Evolutionary conservation across 2,329 filamentous ascomycete species (phyloP).

Genomic region (Pseudocercospora musae): DNA sequence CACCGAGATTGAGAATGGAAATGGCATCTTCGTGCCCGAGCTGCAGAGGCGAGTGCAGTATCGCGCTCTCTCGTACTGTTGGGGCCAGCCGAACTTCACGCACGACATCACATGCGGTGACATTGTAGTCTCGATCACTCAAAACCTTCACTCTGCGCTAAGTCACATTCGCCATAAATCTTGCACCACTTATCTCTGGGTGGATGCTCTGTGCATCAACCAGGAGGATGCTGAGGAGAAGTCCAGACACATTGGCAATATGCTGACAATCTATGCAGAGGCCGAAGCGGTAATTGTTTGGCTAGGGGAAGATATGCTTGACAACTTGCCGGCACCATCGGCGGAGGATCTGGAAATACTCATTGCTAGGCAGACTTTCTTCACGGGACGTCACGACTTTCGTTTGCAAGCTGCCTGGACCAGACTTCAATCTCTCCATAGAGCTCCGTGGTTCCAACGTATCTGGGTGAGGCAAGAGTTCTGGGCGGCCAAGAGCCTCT

Average conservation of each 20-base stretch:
- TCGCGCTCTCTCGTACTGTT: background rate
- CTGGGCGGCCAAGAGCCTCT: background rate
- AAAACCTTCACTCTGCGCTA: background rate
- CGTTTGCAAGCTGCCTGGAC: background rate
- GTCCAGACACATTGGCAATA: background rate
- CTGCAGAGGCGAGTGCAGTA: background rate
- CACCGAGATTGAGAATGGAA: background rate
- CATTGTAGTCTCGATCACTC: background rate
- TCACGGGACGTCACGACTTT: background rate
- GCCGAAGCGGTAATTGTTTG: conserved; percentile 7
- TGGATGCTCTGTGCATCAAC: conserved; percentile 6
- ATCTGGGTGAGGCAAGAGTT: background rate
- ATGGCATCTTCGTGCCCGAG: background rate
- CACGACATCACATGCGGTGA: background rate
- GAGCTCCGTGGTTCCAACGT: background rate
- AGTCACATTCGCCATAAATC: background rate
- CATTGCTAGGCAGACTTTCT: background rate
- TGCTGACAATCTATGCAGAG: conserved; percentile 5
- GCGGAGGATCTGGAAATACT: background rate
- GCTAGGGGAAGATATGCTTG: background rate
- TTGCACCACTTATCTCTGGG: background rate
- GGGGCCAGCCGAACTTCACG: background rate
- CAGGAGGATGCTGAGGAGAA: background rate
- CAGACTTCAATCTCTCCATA: background rate
- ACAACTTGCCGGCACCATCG: background rate